Base-by-base conservation (phyloP, 2,329 filamentous ascomycete species). In the Arthrocladium fulminans region DNA sequence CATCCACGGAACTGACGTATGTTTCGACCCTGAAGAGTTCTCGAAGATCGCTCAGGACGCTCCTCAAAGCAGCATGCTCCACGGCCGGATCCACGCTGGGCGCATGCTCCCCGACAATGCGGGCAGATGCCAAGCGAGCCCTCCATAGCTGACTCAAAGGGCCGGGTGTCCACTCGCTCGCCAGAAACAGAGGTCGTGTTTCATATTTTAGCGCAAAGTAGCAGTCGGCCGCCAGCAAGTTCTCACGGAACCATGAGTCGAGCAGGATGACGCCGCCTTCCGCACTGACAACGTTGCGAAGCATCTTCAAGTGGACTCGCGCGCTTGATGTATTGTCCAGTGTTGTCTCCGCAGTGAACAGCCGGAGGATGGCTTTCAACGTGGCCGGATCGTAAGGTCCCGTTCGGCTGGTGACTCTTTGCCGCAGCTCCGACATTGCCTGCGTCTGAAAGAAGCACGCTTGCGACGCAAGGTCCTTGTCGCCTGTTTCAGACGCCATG, bases 121-220 rank as follows among this genome's bases (percentile, higher is more conserved):
- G 51, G 20, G 55, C 53, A 9, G 54, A 48, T 13, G 54, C 48
- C 27, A 57, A 39, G 20, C 55, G 51, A 23, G 55, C 51, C 45
- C 54, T 57, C 55, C 55, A 57, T 7, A 51, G 54, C 39, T 57
- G 54, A 50, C 52, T 57, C 23, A 57, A 47, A 9, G 54, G 52
- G 3, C 55, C 55, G 2, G 55, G 55, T 2, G 53, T 56, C 55
- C 55, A 56, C 35, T 57, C 51, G 2, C 44, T 45, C 8, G 52
- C 50, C 4, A 54, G 54, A 24, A 57, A 54, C 3, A 57, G 50
- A 13, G 55, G 55, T 22, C 55, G 49, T 4, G 55, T 57, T 24
- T 53, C 54, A 30, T 54, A 57, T 35, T 56, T 57, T 15, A 56
- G 45, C 2, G 55, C 55, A 47, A 57, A 57, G 39, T 57, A 57